Conservation (phyloP, 805 yeast genomes). For the Ogataea nonfermentans region DNA sequence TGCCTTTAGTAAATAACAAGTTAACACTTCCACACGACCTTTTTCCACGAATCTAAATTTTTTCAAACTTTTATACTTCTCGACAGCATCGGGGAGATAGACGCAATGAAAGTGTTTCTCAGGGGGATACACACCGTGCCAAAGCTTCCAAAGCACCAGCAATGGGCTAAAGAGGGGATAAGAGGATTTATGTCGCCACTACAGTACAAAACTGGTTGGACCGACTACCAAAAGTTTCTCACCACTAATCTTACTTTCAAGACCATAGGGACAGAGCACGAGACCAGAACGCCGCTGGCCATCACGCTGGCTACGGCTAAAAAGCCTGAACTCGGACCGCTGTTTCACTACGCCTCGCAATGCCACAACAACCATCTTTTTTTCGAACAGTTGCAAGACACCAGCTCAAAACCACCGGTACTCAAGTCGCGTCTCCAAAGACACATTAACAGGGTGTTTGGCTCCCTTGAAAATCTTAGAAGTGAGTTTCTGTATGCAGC, state of each 20-base stretch:
- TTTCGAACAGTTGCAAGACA: conserved; percentile 55
- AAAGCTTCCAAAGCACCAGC: conserved; percentile 40
- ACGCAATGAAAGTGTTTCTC: conserved; percentile 1
- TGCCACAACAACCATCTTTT: conserved; percentile 90
- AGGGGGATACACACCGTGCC: conserved; percentile 66
- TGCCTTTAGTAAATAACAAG: not conserved
- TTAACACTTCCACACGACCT: conserved; percentile 7
- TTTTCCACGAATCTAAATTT: conserved; percentile 7
- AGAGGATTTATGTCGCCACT: conserved; percentile 60
- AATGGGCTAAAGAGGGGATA: conserved; percentile 49
- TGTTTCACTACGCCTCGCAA: conserved; percentile 88
- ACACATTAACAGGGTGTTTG: conserved; percentile 39
- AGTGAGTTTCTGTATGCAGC: conserved; percentile 48
- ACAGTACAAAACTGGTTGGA: conserved; percentile 78
- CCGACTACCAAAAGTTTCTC: conserved; percentile 67
- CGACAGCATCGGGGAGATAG: conserved; percentile 14
- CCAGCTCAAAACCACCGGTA: conserved; percentile 18
- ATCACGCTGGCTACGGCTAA: conserved; percentile 65
- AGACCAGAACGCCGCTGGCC: conserved; percentile 71
- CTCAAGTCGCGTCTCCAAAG: conserved; percentile 27
- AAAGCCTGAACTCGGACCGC: conserved; percentile 59
- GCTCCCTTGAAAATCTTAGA: conserved; percentile 50
- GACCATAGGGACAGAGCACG: conserved; percentile 78
- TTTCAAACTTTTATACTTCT: conserved; percentile 7
- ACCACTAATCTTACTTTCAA: conserved; percentile 58